These are phyloP conservation scores for Exophiala mesophila DNA, from an alignment of 2,329 filamentous ascomycete genomes.

Conservation along the genomic window DNA sequence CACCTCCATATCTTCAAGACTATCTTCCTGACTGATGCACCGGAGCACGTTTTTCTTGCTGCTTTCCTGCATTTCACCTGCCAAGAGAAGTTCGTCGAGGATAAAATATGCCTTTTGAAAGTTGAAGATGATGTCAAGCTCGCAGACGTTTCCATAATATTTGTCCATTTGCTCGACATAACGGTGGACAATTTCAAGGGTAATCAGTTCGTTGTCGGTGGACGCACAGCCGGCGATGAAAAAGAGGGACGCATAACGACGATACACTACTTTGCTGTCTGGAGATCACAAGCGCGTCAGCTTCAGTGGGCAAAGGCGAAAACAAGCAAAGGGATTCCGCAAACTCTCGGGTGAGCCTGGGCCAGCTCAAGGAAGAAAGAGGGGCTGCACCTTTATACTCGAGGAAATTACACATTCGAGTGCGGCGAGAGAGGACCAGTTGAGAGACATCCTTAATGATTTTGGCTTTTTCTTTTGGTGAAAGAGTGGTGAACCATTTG, in stretches of 20 bases:
- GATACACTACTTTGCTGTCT: conserved; percentile 99
- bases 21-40: conserved; percentile 95
- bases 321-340: background rate
- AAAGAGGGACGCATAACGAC: conserved; percentile 96
- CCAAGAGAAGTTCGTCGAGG: conserved; percentile 88
- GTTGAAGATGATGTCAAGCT: conserved; percentile 99
- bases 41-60: conserved; percentile 98
- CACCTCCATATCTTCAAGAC: conserved; percentile 98
- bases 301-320: too few species aligned
- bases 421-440: conserved; percentile 88
- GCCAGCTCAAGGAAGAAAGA: background rate
- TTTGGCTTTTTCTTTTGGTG: conserved; percentile 97
- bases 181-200: conserved; percentile 95
- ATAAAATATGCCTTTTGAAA: conserved; percentile 99
- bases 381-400: conserved; percentile 84
- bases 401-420: conserved; percentile 99
- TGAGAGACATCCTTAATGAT: conserved; percentile 99
- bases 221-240: conserved; percentile 97
- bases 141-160: conserved; percentile 99
- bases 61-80: conserved; percentile 96
- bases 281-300: conserved; percentile 25
- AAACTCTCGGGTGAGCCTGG: background rate
- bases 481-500: conserved; percentile 98
- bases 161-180: conserved; percentile 99
- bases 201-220: conserved; percentile 98